These are phyloP conservation scores for Penicillium sp. DNA, from an alignment of 2,329 filamentous ascomycete genomes.

Conservation along the genomic window DNA sequence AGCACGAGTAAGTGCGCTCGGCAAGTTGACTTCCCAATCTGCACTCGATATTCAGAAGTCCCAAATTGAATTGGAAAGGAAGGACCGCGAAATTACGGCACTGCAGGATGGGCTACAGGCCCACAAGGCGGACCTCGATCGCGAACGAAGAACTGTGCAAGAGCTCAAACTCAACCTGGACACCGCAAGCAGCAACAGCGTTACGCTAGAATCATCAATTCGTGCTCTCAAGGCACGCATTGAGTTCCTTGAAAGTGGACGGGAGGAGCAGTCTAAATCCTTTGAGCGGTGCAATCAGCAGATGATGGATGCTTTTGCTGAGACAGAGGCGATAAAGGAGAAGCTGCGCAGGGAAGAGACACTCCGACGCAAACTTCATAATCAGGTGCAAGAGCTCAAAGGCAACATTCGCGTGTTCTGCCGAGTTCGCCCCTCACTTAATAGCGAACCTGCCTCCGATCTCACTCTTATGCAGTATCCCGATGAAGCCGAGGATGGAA, in stretches of 20 bases:
- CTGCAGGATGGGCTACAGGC: constrained; percentile 41
- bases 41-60: constrained; percentile 40
- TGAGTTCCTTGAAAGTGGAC: constrained; percentile 85
- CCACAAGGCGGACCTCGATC: constrained; percentile 51
- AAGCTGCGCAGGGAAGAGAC: constrained; percentile 91
- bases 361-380: constrained; percentile 85
- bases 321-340: constrained; percentile 68
- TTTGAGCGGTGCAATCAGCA: constrained; percentile 78
- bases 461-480: constrained; percentile 76
- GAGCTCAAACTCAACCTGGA: constrained; percentile 59
- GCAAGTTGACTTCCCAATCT: constrained; percentile 33
- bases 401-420: constrained; percentile 99
- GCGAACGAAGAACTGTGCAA: constrained; percentile 61
- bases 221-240: constrained; percentile 76
- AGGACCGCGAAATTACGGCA: constrained; percentile 53
- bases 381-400: constrained; percentile 95
- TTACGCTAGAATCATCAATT: constrained; percentile 70
- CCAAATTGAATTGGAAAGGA: constrained; percentile 49
- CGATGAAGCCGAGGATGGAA: constrained; percentile 73
- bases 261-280: constrained; percentile 80
- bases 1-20: constrained; percentile 40
- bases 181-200: constrained; percentile 59
- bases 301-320: constrained; percentile 71
- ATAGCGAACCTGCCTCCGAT: constrained; percentile 56
- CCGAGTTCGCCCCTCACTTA: constrained; percentile 75